Conservation (phyloP, 495 filamentous ascomycete genomes). For the Aspergillus olivimuriae region DNA sequence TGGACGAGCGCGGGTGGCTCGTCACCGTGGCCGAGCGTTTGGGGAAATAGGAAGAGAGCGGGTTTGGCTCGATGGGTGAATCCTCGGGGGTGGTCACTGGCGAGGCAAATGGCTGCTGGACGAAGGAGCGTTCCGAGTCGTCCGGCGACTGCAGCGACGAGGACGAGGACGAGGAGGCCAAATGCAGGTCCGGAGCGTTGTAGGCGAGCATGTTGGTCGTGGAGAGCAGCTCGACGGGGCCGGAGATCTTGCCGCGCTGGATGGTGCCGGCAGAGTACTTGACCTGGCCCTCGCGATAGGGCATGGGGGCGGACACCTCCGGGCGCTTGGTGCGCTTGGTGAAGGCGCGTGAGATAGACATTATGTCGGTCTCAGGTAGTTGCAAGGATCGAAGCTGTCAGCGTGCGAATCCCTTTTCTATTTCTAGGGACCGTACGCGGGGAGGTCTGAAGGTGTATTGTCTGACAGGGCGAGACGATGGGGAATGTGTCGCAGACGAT, state of each 20-base stretch:
- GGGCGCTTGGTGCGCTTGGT: constrained; percentile 52
- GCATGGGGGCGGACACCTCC: constrained; percentile 43
- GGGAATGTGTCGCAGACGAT: constrained; percentile 31
- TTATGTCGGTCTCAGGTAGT: constrained; percentile 17
- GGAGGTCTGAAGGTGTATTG: neutral
- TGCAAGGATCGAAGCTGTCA: neutral
- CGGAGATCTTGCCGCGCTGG: constrained; percentile 69
- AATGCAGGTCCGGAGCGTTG: constrained; percentile 76
- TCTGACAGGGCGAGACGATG: constrained; percentile 1
- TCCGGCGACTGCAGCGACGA: constrained; percentile 49
- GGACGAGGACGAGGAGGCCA: constrained; percentile 48
- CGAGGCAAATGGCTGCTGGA: constrained; percentile 50
- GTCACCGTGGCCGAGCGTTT: constrained; percentile 38
- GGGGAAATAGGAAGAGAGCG: constrained; percentile 76
- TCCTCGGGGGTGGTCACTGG: constrained; percentile 66
- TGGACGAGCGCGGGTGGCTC: constrained; percentile 37
- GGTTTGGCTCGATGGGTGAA: constrained; percentile 64
- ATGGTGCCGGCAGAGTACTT: constrained; percentile 43
- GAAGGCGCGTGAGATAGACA: constrained; percentile 59
- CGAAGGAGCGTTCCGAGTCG: constrained; percentile 58
- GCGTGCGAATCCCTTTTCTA: neutral
- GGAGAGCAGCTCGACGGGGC: constrained; percentile 77
- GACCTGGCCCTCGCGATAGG: constrained; percentile 41
- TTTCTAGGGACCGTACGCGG: neutral
- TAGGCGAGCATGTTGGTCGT: constrained; percentile 96